Conservation (phyloP, 2,329 filamentous ascomycete species). For the Paecilomyces dactylethromorphus region DNA sequence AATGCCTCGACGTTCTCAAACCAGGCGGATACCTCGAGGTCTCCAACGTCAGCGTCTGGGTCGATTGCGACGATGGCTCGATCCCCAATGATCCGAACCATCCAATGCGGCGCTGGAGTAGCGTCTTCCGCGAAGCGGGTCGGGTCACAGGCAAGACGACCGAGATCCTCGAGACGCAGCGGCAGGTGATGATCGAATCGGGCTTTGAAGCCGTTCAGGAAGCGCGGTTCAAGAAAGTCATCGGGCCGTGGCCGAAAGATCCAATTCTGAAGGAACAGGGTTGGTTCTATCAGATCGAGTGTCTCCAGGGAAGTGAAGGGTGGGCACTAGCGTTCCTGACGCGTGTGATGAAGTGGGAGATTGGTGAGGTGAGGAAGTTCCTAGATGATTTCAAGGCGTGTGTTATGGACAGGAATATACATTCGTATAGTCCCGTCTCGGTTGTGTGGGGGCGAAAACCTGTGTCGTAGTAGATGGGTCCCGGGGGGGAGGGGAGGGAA, state of each 20-base stretch:
- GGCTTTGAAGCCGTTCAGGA: background rate
- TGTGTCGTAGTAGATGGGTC: background rate
- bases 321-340: background rate
- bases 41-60: background rate
- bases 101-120: background rate
- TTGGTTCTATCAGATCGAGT: background rate
- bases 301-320: background rate
- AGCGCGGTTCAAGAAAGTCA: background rate
- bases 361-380: background rate
- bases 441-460: background rate
- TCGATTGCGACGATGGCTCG: background rate
- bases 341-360: background rate
- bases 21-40: background rate
- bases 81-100: background rate
- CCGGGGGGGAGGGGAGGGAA: too few species aligned
- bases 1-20: slow-evolving; percentile 16
- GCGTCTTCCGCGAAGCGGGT: background rate
- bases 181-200: background rate
- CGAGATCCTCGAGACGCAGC: background rate
- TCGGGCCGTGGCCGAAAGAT: background rate
- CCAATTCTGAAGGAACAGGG: background rate
- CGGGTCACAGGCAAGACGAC: background rate
- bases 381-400: background rate
- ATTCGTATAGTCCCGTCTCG: background rate
- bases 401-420: background rate